Conservation (phyloP, 164 flowering plant species). For the Kalanchoe fedtschenkoi region DNA sequence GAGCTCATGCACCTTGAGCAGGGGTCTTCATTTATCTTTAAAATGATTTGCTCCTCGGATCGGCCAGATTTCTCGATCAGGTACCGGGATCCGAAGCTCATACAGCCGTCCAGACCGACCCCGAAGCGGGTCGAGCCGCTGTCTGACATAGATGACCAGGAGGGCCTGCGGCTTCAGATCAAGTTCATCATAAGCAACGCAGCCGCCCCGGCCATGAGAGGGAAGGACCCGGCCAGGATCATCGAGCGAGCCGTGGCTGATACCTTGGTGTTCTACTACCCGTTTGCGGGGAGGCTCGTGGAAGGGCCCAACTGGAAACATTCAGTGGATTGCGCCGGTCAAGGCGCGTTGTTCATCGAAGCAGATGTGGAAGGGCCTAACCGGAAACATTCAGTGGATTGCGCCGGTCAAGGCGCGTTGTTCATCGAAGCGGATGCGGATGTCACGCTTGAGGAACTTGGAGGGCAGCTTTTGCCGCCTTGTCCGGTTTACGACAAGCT, state of each 20-base stretch:
- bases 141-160: conserved; percentile 40
- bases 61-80: neutral
- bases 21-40: neutral
- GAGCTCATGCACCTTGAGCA: neutral
- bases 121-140: conserved; percentile 24
- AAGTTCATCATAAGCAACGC: conserved; percentile 23
- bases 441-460: neutral
- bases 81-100: conserved; percentile 19
- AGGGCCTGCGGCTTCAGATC: conserved; percentile 24
- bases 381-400: conserved; percentile 32
- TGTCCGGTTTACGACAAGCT: conserved; percentile 3
- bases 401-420: neutral
- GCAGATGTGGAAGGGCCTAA: conserved; percentile 24
- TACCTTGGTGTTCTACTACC: conserved; percentile 37
- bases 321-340: conserved; percentile 18
- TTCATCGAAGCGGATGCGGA: neutral
- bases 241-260: conserved; percentile 22
- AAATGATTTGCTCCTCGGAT: neutral
- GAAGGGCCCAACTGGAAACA: conserved; percentile 27
- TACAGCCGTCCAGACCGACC: conserved; percentile 29
- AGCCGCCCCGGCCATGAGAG: conserved; percentile 9
- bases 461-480: neutral
- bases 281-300: conserved; percentile 40
- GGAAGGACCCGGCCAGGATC: conserved; percentile 23
- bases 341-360: neutral